phyloP scores from a whole-genome alignment of 1,139 yeast genomes.

The Suhomyces taliae region DNA sequence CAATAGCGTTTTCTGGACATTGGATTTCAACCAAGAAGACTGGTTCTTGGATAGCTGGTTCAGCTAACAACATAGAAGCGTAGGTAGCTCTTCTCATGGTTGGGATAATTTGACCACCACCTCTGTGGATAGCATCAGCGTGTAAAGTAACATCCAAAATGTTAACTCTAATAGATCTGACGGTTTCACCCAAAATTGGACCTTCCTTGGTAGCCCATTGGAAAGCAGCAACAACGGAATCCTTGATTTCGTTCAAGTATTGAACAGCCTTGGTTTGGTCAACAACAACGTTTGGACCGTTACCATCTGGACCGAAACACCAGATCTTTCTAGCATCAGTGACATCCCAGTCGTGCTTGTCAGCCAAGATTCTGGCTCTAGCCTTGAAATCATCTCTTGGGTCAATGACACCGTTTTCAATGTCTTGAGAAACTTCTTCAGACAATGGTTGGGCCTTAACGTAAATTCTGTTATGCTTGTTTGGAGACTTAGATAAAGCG shows the following conservation, averaged over 20 bases:
- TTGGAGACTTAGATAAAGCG: slow-evolving; percentile 98
- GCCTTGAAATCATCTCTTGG: slow-evolving; percentile 99
- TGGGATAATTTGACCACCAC: slow-evolving; percentile 99
- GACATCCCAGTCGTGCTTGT: slow-evolving; percentile 99
- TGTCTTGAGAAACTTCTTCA: slow-evolving; percentile 91
- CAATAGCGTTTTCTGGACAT: slow-evolving; percentile 99
- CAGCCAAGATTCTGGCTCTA: slow-evolving; percentile 99
- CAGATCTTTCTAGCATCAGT: slow-evolving; percentile 99
- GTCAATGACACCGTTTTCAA: slow-evolving; percentile 87
- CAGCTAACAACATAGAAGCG: slow-evolving; percentile 97
- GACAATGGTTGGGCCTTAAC: slow-evolving; percentile 94
- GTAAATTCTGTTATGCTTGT: slow-evolving; percentile 99
- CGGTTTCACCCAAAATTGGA: slow-evolving; percentile 95
- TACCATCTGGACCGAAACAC: slow-evolving; percentile 99
- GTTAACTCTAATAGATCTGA: slow-evolving; percentile 97
- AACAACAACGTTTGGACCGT: slow-evolving; percentile 98
- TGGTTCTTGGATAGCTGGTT: slow-evolving; percentile 99
- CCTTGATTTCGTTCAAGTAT: slow-evolving; percentile 98
- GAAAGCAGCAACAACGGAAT: slow-evolving; percentile 99
- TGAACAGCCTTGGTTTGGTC: slow-evolving; percentile 99
- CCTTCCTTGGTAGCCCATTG: slow-evolving; percentile 99
- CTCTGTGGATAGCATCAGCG: slow-evolving; percentile 99
- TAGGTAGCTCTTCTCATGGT: slow-evolving; percentile 99
- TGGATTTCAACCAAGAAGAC: slow-evolving; percentile 98
- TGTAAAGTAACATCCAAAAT: slow-evolving; percentile 98